Percentiles rank a stretch among this genome's conserved stretches.
Evolutionary conservation across 2,329 filamentous ascomycete genomes (phyloP).

Genomic region (Cercospora berteroae): DNA sequence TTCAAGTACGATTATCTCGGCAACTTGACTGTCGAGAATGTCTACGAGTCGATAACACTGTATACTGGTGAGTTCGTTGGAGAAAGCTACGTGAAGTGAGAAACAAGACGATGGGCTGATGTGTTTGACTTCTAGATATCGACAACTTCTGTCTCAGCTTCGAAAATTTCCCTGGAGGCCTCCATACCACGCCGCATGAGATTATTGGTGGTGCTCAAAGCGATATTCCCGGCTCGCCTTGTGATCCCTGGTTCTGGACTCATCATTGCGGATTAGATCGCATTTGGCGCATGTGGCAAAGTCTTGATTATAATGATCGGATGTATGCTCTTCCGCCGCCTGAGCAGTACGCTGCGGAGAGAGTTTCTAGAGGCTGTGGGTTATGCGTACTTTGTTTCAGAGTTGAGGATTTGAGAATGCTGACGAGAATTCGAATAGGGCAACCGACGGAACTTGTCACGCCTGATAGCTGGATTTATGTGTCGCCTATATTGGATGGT

Average conservation of each 20-base stretch:
- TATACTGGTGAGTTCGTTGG: slow-evolving; percentile 11
- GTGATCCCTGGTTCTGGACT: slow-evolving; percentile 39
- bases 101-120: too few species aligned
- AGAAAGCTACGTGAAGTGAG: too few species aligned
- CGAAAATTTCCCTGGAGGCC: slow-evolving; percentile 13
- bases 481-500: slow-evolving; percentile 1
- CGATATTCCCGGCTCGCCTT: slow-evolving; percentile 47
- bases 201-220: slow-evolving; percentile 44
- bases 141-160: slow-evolving; percentile 12
- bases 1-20: slow-evolving; percentile 6
- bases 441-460: neutral
- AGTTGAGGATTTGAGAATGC: neutral
- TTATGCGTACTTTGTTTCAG: neutral
- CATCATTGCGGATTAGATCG: slow-evolving; percentile 6
- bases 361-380: slow-evolving; percentile 2
- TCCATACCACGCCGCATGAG: slow-evolving; percentile 15
- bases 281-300: slow-evolving; percentile 4
- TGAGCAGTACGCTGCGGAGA: slow-evolving; percentile 1
- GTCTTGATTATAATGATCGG: slow-evolving; percentile 35
- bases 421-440: neutral
- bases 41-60: slow-evolving; percentile 5
- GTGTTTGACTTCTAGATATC: neutral
- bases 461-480: neutral
- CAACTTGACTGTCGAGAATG: slow-evolving; percentile 13
- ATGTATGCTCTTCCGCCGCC: neutral